Evolutionary conservation across 2,329 filamentous ascomycete genomes (phyloP).

Genomic region (Geoglossum cookeanum): DNA sequence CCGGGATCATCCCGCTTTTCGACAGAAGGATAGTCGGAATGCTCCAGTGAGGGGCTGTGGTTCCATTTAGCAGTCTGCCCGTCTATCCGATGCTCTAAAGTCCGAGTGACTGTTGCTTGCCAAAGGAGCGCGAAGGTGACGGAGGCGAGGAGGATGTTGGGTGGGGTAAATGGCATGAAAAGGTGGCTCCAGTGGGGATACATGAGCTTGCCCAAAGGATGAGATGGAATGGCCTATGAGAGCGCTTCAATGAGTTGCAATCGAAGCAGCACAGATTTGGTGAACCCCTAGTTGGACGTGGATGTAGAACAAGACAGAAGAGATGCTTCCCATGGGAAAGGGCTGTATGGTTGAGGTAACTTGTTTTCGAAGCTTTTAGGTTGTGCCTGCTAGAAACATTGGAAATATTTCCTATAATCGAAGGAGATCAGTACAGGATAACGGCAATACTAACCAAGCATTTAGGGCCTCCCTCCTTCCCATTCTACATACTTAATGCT

Average conservation of each 20-base stretch:
- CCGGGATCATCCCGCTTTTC: neutral
- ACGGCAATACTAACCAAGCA: neutral
- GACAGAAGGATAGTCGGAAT: neutral
- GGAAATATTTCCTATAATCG: neutral
- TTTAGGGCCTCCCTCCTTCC: neutral
- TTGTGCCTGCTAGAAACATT: neutral
- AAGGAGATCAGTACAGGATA: neutral
- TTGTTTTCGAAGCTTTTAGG: neutral
- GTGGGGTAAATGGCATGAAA: neutral
- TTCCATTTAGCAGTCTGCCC: neutral
- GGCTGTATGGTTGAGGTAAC: neutral
- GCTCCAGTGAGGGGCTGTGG: neutral
- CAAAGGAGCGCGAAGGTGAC: neutral
- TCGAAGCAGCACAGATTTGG: neutral
- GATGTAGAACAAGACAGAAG: too few relatives aligned
- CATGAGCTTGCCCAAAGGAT: neutral
- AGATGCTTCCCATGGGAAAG: neutral
- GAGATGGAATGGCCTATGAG: neutral
- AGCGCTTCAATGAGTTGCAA: neutral
- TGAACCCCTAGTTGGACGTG: too few relatives aligned
- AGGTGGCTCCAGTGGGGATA: neutral
- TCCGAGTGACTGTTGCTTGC: neutral
- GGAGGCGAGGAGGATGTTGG: neutral
- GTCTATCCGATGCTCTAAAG: neutral
- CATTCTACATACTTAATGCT: neutral